Percentiles rank a stretch among this genome's conserved stretches.
phyloP scores from a whole-genome alignment of 768 basidiomycete species.

The Tylopilus plumbeoviolaceoides region DNA sequence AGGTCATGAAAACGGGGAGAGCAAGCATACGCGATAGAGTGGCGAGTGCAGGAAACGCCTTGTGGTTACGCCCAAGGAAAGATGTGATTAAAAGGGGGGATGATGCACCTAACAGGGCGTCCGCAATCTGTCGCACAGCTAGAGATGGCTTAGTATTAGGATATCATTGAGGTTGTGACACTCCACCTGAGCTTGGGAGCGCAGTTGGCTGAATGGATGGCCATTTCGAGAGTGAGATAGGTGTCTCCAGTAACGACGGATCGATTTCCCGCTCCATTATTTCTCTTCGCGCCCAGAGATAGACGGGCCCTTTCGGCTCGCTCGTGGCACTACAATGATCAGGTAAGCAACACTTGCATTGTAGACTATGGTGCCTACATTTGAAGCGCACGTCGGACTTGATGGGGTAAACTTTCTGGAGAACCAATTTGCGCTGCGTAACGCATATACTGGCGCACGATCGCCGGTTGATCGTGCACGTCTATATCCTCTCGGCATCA shows the following conservation, averaged over 20 bases:
- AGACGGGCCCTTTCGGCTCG: constrained; percentile 69
- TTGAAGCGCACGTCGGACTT: constrained; percentile 57
- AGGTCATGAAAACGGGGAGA: constrained; percentile 51
- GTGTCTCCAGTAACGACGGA: constrained; percentile 29
- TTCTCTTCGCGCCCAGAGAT: constrained; percentile 72
- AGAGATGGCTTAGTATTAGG: neutral
- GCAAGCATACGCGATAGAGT: constrained; percentile 48
- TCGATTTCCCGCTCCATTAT: constrained; percentile 63
- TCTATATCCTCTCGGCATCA: constrained; percentile 36
- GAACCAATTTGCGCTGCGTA: constrained; percentile 57
- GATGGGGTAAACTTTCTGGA: constrained; percentile 46
- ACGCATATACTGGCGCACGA: constrained; percentile 75
- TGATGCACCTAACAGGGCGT: constrained; percentile 46
- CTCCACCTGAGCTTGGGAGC: constrained; percentile 38
- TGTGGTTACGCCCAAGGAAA: constrained; percentile 52
- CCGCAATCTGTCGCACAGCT: constrained; percentile 39
- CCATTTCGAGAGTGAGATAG: constrained; percentile 40
- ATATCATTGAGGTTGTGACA: neutral
- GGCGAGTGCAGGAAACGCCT: constrained; percentile 43
- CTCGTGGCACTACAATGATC: constrained; percentile 50
- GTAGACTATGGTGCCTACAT: constrained; percentile 39
- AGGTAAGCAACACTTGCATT: neutral
- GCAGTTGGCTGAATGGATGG: constrained; percentile 48
- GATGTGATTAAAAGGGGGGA: constrained; percentile 55
- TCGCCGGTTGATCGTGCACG: constrained; percentile 65